Evolutionary conservation across 306 rosid genomes (phyloP), one percentile per base, ranked within the genome.

Genomic region (Begonia masoniana): DNA sequence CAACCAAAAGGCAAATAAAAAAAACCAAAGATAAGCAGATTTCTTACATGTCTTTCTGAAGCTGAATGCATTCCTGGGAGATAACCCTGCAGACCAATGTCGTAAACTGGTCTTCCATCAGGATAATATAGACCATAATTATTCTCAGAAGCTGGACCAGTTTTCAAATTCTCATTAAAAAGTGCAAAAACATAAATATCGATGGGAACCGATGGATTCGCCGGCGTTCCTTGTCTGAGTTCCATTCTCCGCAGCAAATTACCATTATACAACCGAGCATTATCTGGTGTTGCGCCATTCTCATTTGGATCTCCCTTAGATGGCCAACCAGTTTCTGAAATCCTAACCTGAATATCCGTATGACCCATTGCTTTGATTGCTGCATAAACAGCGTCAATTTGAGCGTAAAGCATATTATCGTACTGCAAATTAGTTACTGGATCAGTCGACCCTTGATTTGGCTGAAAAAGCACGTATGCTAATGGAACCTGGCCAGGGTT

Each of bases 251-350:
- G 64, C 10, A 88, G 26, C 72, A 88, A 67, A 60, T 88, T 88
- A 16, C 85, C 74, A 55, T 88, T 79, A 19, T 88, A 88, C 35
- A 80, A 13, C 51, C 62, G 39, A 31, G 99, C 99, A 69, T 92
- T 92, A 43, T 60, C 67, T 0, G 80, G 49, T 0, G 76, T 74
- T 15, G 96, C 99, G 9, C 99, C 99, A 1, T 13, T 61, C 51
- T 92, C 99, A 10, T 72, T 43, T 0, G 66, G 0, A 41, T 92
- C 99, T 2, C 99, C 99, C 59, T 61, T 81, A 1, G 99, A 86
- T 0, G 99, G 99, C 99, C 99, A 91, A 12, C 99, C 99, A 0
- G 99, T 92, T 48, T 92, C 99, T 0, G 99, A 86, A 6, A 92
- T 76, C 67, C 80, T 45, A 17, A 86, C 96, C 58, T 92, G 96